phyloP scores from a whole-genome alignment of 371 early-diverging fungal species.

The Syncephalastrum contaminatum region DNA sequence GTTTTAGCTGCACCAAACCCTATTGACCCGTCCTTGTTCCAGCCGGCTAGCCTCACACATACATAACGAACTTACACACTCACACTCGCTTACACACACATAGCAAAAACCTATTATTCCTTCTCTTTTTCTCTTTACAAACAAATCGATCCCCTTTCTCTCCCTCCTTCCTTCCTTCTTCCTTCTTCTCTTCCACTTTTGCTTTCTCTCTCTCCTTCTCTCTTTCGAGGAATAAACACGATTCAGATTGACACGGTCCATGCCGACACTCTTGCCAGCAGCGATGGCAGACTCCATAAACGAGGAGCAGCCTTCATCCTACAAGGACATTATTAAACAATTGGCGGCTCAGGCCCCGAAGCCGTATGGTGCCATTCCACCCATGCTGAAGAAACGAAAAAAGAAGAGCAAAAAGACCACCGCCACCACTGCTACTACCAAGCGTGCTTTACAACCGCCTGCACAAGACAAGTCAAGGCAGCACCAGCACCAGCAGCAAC shows the following conservation, averaged over 20 bases:
- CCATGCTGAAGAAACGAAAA: conserved; percentile 30
- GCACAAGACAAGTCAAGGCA: conserved; percentile 1
- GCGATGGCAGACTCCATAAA: conserved; percentile 24
- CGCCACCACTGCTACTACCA: background rate
- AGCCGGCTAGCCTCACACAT: conserved; percentile 3
- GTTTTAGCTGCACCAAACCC: conserved; percentile 11
- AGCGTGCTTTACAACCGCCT: background rate
- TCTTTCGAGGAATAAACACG: conserved; percentile 3
- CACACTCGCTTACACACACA: too few relatives aligned
- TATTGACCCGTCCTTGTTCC: conserved; percentile 28
- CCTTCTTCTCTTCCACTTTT: conserved; percentile 14
- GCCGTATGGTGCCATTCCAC: conserved; percentile 60
- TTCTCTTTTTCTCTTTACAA: too few relatives aligned
- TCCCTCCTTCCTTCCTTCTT: conserved; percentile 7
- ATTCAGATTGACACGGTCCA: conserved; percentile 8
- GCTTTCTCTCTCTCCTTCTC: conserved; percentile 5
- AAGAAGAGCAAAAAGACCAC: conserved; percentile 20
- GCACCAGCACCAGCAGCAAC: conserved; percentile 12
- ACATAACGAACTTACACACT: too few relatives aligned
- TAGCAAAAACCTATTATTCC: too few relatives aligned
- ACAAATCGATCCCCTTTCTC: too few relatives aligned
- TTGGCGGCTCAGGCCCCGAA: conserved; percentile 44
- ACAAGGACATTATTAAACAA: conserved; percentile 53
- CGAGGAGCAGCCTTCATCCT: conserved; percentile 36
- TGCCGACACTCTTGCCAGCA: conserved; percentile 27